A percentile compares a stretch with the other conserved stretches of the same genome.
phyloP scores from a whole-genome alignment of 2,329 filamentous ascomycete species.

The Paracamarosporium sp. region DNA sequence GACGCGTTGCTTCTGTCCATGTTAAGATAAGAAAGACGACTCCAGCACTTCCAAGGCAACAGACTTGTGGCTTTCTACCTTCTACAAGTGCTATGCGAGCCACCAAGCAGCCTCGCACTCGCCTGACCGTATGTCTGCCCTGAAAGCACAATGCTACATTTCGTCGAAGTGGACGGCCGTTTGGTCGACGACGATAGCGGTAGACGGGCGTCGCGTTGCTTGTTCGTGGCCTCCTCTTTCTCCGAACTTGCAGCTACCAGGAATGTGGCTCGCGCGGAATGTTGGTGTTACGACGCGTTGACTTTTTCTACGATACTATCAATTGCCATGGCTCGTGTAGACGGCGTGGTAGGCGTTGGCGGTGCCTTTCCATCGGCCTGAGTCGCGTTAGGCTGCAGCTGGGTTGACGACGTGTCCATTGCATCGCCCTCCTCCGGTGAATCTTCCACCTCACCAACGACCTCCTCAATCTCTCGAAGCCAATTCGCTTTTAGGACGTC shows the following conservation, averaged over 20 bases:
- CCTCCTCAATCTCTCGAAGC: constrained; percentile 64
- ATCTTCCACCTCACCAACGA: constrained; percentile 36
- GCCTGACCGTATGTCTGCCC: background rate
- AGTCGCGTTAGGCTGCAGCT: constrained; percentile 19
- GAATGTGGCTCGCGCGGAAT: constrained; percentile 7
- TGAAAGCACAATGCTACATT: background rate
- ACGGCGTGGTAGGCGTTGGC: constrained; percentile 45
- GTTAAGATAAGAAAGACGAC: background rate
- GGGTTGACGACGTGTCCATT: constrained; percentile 25
- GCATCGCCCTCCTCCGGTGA: constrained; percentile 25
- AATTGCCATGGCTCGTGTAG: constrained; percentile 47
- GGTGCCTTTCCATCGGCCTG: constrained; percentile 41
- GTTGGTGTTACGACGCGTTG: constrained; percentile 36
- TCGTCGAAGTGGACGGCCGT: background rate
- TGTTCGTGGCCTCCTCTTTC: background rate
- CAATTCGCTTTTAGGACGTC: constrained; percentile 64
- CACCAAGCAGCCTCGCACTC: background rate
- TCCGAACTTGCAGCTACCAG: background rate
- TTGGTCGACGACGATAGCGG: background rate
- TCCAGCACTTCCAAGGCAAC: too few relatives aligned
- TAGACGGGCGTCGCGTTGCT: background rate
- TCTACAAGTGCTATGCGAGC: background rate
- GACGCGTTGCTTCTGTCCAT: background rate
- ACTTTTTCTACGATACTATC: constrained; percentile 49
- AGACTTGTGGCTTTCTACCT: background rate